Percentiles rank a stretch among this genome's conserved stretches.
These are phyloP conservation scores for Ceratobasidium papillatum DNA, from an alignment of 1,284 basidiomycete genomes.

Conservation along the genomic window DNA sequence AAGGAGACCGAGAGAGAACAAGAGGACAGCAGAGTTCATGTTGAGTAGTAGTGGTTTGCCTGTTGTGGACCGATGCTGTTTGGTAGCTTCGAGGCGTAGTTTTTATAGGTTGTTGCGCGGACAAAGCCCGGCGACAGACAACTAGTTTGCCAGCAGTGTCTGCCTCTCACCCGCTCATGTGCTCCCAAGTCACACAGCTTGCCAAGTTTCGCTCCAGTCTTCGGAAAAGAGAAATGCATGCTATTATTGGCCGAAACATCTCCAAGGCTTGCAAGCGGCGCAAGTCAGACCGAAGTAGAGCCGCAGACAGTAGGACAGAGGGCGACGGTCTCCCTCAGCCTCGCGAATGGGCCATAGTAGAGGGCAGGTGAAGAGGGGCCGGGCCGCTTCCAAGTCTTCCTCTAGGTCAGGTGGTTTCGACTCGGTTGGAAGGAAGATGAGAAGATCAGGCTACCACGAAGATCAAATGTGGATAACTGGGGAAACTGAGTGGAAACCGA, in stretches of 20 bases:
- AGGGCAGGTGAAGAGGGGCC: not conserved
- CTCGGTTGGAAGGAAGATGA: not conserved
- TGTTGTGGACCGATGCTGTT: not conserved
- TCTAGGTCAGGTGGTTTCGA: not conserved
- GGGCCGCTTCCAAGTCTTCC: not conserved
- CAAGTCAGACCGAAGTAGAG: not conserved
- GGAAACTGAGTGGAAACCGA: not conserved
- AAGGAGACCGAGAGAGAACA: slow-evolving; percentile 34
- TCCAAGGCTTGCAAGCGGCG: not conserved
- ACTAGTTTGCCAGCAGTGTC: not conserved
- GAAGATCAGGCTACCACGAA: not conserved
- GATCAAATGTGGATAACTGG: not conserved
- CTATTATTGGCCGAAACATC: slow-evolving; percentile 16
- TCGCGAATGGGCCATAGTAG: not conserved
- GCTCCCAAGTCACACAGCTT: not conserved
- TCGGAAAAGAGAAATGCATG: not conserved
- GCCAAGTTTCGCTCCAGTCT: not conserved
- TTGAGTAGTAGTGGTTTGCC: not conserved
- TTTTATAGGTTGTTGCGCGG: slow-evolving; percentile 2
- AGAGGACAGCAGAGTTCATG: slow-evolving; percentile 24
- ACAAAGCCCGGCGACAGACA: slow-evolving; percentile 8
- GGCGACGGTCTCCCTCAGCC: too few relatives aligned
- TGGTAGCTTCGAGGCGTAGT: not conserved
- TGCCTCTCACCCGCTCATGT: not conserved
- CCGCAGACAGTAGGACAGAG: not conserved